Conservation (phyloP, 768 basidiomycete genomes). For the Mycena sanguinolenta region DNA sequence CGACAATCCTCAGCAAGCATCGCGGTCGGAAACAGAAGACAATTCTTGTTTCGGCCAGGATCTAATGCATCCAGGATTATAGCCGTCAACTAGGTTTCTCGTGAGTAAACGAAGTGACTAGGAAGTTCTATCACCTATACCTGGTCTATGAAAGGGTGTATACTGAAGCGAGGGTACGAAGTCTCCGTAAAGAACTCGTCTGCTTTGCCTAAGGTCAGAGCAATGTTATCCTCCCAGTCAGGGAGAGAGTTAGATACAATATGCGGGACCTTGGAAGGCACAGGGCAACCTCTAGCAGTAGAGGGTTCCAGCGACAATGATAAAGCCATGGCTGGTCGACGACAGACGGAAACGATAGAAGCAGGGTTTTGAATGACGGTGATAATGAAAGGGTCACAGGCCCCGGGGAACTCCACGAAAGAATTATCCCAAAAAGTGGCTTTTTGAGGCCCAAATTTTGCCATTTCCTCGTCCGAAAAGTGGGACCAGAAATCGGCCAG, state of each 20-base stretch:
- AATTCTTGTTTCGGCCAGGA: neutral
- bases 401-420: too few species aligned
- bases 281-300: constrained; percentile 13
- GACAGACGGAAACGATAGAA: too few species aligned
- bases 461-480: too few species aligned
- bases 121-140: neutral
- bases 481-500: too few species aligned
- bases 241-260: constrained; percentile 21
- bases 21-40: constrained; percentile 27
- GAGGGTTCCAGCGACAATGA: constrained; percentile 3
- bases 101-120: neutral
- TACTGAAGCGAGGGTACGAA: constrained; percentile 27
- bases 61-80: constrained; percentile 12
- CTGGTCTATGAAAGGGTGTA: constrained; percentile 17
- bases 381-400: too few species aligned
- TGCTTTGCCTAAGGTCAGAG: constrained; percentile 5
- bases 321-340: neutral
- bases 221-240: constrained; percentile 21
- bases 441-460: too few species aligned
- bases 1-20: constrained; percentile 29
- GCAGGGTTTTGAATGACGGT: too few species aligned
- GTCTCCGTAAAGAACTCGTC: constrained; percentile 8
- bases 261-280: constrained; percentile 32
- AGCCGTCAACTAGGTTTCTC: constrained; percentile 9
- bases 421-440: too few species aligned